These are phyloP conservation scores for Beauveria bassiana DNA, from an alignment of 2,329 filamentous ascomycete species.

Conservation along the genomic window DNA sequence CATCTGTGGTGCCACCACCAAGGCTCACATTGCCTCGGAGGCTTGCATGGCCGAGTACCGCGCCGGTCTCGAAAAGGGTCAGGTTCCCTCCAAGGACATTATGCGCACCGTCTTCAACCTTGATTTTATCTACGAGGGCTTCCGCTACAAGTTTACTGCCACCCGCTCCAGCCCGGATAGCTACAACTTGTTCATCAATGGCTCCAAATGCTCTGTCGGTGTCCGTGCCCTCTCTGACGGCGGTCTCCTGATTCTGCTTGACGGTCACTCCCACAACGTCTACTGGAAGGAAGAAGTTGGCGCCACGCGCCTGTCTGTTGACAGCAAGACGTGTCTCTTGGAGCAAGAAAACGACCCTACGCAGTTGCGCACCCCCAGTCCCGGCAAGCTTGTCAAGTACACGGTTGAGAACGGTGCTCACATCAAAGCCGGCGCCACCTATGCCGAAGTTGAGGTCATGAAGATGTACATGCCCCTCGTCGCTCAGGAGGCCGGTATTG, in stretches of 20 bases:
- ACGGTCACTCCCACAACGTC: slow-evolving; percentile 91
- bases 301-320: slow-evolving; percentile 89
- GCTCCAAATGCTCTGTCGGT: slow-evolving; percentile 89
- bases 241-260: slow-evolving; percentile 82
- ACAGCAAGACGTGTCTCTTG: slow-evolving; percentile 94
- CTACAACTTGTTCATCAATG: slow-evolving; percentile 98
- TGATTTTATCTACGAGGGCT: slow-evolving; percentile 97
- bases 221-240: slow-evolving; percentile 90
- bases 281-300: slow-evolving; percentile 99
- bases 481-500: slow-evolving; percentile 88
- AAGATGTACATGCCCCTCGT: slow-evolving; percentile 99
- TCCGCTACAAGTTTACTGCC: slow-evolving; percentile 95
- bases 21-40: slow-evolving; percentile 92
- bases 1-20: slow-evolving; percentile 88
- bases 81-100: slow-evolving; percentile 93
- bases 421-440: slow-evolving; percentile 84
- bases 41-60: slow-evolving; percentile 80
- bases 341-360: slow-evolving; percentile 99
- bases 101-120: slow-evolving; percentile 96
- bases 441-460: slow-evolving; percentile 98
- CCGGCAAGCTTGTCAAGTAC: slow-evolving; percentile 97
- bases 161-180: slow-evolving; percentile 87
- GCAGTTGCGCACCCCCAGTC: slow-evolving; percentile 87
- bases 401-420: slow-evolving; percentile 93
- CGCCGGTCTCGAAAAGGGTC: slow-evolving; percentile 86